Evolutionary conservation across 345 rosid genomes (phyloP).

Genomic region (Brassica incana): DNA sequence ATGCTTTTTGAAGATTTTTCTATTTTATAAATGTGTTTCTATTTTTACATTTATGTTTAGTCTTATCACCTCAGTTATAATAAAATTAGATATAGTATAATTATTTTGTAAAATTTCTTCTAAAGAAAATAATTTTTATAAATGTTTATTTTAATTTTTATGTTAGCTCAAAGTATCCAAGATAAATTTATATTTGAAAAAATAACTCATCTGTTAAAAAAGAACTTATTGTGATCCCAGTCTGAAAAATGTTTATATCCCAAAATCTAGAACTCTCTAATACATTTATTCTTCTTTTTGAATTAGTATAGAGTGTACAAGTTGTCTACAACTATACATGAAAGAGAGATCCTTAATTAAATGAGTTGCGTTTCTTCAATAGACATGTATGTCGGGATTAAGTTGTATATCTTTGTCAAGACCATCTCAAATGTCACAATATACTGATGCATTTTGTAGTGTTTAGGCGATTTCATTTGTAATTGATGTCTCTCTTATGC

Average conservation of each 20-base stretch:
- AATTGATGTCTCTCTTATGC: constrained; percentile 21
- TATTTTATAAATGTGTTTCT: background rate
- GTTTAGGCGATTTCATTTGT: constrained; percentile 1
- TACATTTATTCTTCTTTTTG: background rate
- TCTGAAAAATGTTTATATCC: background rate
- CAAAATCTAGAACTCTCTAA: background rate
- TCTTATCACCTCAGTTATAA: background rate
- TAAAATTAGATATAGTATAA: background rate
- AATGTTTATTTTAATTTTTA: background rate
- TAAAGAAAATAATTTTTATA: background rate
- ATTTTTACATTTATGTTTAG: background rate
- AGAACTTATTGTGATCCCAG: background rate
- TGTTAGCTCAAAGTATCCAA: background rate
- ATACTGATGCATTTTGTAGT: constrained; percentile 17
- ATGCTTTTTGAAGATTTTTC: background rate
- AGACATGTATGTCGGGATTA: constrained; percentile 28
- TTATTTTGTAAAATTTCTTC: background rate
- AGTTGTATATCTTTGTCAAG: constrained; percentile 38
- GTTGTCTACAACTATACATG: constrained; percentile 27
- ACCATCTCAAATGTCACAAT: constrained; percentile 32
- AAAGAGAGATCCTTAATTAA: background rate
- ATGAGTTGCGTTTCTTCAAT: constrained; percentile 19
- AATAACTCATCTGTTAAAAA: background rate
- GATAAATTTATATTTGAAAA: background rate
- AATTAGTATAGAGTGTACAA: constrained; percentile 32